Evolutionary conservation across 2,329 filamentous ascomycete genomes (phyloP).

Genomic region (Cladobotryum protrusum): DNA sequence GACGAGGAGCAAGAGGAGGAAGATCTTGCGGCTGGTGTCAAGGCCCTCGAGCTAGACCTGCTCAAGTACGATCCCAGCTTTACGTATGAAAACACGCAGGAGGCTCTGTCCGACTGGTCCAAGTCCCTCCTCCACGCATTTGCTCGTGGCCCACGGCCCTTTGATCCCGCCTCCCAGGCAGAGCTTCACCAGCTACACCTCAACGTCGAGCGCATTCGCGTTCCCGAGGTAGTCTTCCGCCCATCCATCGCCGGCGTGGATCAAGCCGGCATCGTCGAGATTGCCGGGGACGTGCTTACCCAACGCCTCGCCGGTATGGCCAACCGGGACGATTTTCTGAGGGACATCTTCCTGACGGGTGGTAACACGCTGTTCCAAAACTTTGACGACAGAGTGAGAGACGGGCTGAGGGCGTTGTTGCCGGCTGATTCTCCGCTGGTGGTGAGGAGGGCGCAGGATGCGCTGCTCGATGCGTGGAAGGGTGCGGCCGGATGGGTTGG

Average conservation of each 20-base stretch:
- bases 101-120: conserved; percentile 92
- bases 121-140: conserved; percentile 89
- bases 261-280: conserved; percentile 89
- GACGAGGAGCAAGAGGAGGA: conserved; percentile 92
- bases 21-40: conserved; percentile 68
- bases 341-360: conserved; percentile 90
- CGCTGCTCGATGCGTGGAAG: conserved; percentile 84
- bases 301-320: conserved; percentile 62
- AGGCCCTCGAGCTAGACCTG: conserved; percentile 74
- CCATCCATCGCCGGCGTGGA: conserved; percentile 87
- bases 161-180: conserved; percentile 70
- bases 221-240: conserved; percentile 89
- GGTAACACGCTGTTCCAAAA: conserved; percentile 81
- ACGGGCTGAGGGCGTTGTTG: conserved; percentile 66
- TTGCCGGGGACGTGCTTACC: conserved; percentile 80
- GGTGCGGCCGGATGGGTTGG: conserved; percentile 83
- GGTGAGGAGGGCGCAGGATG: conserved; percentile 68
- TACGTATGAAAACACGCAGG: conserved; percentile 84
- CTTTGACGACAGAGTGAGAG: conserved; percentile 75
- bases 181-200: conserved; percentile 85
- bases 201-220: conserved; percentile 92
- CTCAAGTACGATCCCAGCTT: conserved; percentile 83
- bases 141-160: conserved; percentile 78
- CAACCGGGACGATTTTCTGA: conserved; percentile 63
- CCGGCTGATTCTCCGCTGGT: conserved; percentile 61